Evolutionary conservation across 768 basidiomycete genomes (phyloP).

Genomic region (Amanita jacksonii): DNA sequence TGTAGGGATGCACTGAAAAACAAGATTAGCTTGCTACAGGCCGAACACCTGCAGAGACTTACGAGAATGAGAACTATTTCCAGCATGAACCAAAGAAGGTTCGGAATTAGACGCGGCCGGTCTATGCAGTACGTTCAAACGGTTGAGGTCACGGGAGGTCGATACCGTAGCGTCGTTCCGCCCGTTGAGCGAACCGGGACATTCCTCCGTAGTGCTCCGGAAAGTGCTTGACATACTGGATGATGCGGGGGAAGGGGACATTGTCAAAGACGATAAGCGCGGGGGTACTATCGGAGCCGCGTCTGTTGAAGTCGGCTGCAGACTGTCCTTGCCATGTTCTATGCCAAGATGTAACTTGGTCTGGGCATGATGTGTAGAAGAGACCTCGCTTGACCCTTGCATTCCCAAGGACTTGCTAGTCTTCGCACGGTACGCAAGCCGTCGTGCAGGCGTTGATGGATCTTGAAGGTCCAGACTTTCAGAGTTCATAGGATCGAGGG

Average conservation of each 20-base stretch:
- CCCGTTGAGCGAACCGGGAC: slow-evolving; percentile 22
- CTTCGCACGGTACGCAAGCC: slow-evolving; percentile 27
- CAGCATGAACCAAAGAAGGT: slow-evolving; percentile 59
- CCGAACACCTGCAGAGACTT: background rate
- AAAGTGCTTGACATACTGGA: slow-evolving; percentile 23
- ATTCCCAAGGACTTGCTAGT: slow-evolving; percentile 22
- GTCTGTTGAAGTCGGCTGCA: slow-evolving; percentile 1
- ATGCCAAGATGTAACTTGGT: background rate
- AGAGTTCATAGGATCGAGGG: slow-evolving; percentile 47
- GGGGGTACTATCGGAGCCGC: slow-evolving; percentile 35
- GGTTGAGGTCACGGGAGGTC: slow-evolving; percentile 25
- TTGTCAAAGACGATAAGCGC: slow-evolving; percentile 40
- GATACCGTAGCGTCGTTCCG: slow-evolving; percentile 26
- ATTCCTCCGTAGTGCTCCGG: slow-evolving; percentile 10
- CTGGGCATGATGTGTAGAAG: no score
- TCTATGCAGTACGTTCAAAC: slow-evolving; percentile 56
- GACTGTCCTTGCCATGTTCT: background rate
- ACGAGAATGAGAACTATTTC: slow-evolving; percentile 21
- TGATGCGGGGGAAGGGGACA: slow-evolving; percentile 22
- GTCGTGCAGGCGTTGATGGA: slow-evolving; percentile 49
- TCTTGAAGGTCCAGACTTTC: slow-evolving; percentile 54
- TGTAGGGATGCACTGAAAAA: slow-evolving; percentile 18
- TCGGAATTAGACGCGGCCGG: slow-evolving; percentile 74
- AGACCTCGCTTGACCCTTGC: no score
- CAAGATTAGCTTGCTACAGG: background rate